Base-by-base conservation (phyloP, 345 rosid genomes). In the Schrenkiella parvula region DNA sequence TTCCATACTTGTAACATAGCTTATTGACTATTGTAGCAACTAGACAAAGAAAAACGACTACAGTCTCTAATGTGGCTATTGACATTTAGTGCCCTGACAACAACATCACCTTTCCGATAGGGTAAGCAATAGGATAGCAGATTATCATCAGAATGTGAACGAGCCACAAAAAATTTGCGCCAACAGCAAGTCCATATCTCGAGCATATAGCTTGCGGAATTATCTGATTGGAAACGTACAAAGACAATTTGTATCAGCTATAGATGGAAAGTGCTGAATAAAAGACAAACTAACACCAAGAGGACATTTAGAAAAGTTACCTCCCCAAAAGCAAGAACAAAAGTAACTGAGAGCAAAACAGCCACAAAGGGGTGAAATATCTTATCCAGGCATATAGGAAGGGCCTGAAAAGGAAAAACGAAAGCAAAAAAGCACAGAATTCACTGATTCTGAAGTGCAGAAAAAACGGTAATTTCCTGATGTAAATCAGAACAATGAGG, bases 201-300 rank as follows among this genome's bases (percentile, higher is more conserved):
- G 93, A 84, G 77, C 93, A 89, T 75, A 82, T 84, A 70, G 96
- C 84, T 86, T 89, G 96, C 8, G 96, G 96, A 74, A 89, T 87
- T 23, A 89, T 81, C 93, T 89, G 71, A 9, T 12, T 18, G 25
- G 58, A 35, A 70, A 18, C 5, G 50, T 2, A 55, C 17, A 56
- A n/a, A n/a, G 66, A 57, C n/a, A 43, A 22, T 18, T 17, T 8
- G 32, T 26, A 39, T 18, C 54, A 46, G 29, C 6, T 2, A 41
- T 26, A 9, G 5, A 22, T 22, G 38, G 47, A 46, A 17, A 47
- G 59, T 61, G 6, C 14, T 13, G 52, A 44, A 54, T 13, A 53
- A 2, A 57, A 21, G 21, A 46, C 46, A 62, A 41, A 62, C 1
- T 3, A 70, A 9, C 2, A 42, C 69, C 42, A 39, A 32, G 55